A percentile compares a stretch with the other conserved stretches of the same genome.
phyloP scores from a whole-genome alignment of 192 early-diverging fungal genomes.

The Rhizophagus prolifer region DNA sequence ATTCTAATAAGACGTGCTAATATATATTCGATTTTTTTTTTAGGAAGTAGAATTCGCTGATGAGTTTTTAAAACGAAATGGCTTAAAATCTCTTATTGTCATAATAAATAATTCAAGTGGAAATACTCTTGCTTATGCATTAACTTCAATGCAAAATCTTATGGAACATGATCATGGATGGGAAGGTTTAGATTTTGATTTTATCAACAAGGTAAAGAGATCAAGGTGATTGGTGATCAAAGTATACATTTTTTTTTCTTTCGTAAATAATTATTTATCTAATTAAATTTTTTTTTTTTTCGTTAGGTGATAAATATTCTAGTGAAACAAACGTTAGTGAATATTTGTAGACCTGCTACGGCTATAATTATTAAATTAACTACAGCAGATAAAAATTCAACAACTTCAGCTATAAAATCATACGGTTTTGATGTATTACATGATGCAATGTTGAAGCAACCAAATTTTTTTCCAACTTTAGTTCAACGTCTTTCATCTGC shows the following conservation, averaged over 20 bases:
- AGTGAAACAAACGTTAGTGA: conserved; percentile 66
- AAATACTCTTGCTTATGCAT: conserved; percentile 70
- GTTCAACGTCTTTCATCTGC: conserved; percentile 57
- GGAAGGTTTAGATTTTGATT: conserved; percentile 50
- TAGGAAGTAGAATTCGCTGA: conserved; percentile 67
- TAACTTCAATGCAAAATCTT: conserved; percentile 60
- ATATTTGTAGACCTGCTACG: conserved; percentile 70
- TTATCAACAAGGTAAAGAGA: conserved; percentile 49
- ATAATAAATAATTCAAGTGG: conserved; percentile 57
- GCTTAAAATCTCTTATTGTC: conserved; percentile 56
- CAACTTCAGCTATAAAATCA: conserved; percentile 34
- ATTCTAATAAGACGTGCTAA: background rate
- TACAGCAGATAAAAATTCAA: conserved; percentile 37
- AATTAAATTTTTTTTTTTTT: conserved; percentile 32
- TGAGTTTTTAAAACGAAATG: conserved; percentile 59
- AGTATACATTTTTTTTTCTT: too few species aligned
- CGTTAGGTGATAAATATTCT: conserved; percentile 43
- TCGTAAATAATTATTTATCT: background rate
- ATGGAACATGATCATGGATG: conserved; percentile 69
- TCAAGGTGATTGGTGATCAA: too few species aligned
- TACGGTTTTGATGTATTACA: conserved; percentile 57
- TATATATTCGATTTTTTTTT: background rate
- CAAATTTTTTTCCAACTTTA: conserved; percentile 47
- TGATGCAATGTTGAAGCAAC: conserved; percentile 45
- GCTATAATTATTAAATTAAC: conserved; percentile 67